Evolutionary conservation across 495 filamentous ascomycete species (phyloP), one percentile per base, ranked within the genome.

Genomic region (Penicillium longicatenatum): DNA sequence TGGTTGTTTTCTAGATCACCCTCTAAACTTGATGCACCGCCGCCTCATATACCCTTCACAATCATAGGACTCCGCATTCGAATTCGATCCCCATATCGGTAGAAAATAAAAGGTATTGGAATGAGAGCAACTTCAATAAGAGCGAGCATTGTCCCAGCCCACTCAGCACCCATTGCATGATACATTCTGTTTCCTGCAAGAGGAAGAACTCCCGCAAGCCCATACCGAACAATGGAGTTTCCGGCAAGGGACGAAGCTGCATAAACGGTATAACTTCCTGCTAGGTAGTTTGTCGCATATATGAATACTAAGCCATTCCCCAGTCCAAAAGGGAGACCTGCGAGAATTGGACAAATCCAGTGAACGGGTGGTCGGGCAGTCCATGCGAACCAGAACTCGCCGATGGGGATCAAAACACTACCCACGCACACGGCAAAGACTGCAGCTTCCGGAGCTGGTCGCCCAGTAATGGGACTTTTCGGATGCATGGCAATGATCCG

Each of bases 31-130:
- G n/a, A n/a, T n/a, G n/a, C n/a, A n/a, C n/a, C n/a, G n/a, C n/a
- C n/a, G n/a, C 26, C 26, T 22, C 31, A n/a, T 16, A 82, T 72
- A 79, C 90, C 82, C 48, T 74, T 69, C 46, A 77, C 71, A 48
- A 91, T 88, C 37, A 91, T 74, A 9, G 75, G 72, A 49, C 85
- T 89, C 63, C 73, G 79, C 30, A 70, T 71, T 16, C 89, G 73
- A 44, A 93, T 89, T 54, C 70, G 75, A 29, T 81, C 77, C 1
- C 89, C 89, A 65, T 86, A 91, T 30, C 76, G 76, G 61, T 89
- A 92, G 67, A 93, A 92, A 11, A 86, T 72, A 52, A 90, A 80
- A 0, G 90, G 90, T 50, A 92, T 91, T 0, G 89, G 88, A 29
- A 91, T 83, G 57, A 89, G 70, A 10, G 75, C 62, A 4, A 84